A percentile compares a stretch with the other conserved stretches of the same genome.
Conservation (phyloP, 2,329 filamentous ascomycete species). For the Zarea fungicola region DNA sequence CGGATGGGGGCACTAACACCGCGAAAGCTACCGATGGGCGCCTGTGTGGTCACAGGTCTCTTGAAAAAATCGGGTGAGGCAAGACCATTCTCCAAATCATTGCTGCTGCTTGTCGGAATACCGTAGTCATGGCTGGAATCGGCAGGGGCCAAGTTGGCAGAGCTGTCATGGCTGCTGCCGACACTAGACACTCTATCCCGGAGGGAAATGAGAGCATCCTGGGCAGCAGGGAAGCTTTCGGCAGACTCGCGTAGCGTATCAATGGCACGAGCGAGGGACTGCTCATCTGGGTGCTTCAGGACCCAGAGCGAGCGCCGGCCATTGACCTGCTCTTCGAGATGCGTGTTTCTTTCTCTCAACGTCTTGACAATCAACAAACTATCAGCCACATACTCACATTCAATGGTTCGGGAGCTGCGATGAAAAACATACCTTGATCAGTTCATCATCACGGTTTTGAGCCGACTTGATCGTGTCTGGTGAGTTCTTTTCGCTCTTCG, state of each 20-base stretch:
- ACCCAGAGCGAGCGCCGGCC: conserved; percentile 31
- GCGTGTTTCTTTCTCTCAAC: conserved; percentile 28
- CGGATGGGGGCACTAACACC: background rate
- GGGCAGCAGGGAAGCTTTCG: conserved; percentile 22
- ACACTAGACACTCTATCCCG: conserved; percentile 14
- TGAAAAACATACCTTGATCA: conserved; percentile 28
- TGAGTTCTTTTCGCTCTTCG: conserved; percentile 22
- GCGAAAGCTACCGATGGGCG: conserved; percentile 1
- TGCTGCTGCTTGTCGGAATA: background rate
- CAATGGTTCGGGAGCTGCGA: too few species aligned
- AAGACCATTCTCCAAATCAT: background rate
- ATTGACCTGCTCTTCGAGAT: conserved; percentile 33
- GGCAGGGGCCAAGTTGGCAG: background rate
- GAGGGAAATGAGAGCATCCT: conserved; percentile 24
- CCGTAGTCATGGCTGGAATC: conserved; percentile 1
- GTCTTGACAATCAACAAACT: background rate
- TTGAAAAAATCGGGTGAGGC: background rate
- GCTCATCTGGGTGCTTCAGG: conserved; percentile 28
- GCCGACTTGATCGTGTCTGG: too few species aligned
- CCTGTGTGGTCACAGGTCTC: background rate
- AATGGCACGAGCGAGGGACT: conserved; percentile 27
- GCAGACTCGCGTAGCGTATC: conserved; percentile 27
- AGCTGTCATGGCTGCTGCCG: background rate
- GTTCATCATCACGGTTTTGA: too few species aligned
- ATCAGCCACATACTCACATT: too few species aligned